These are phyloP conservation scores for Vitis cinerea DNA, from an alignment of 164 flowering plant genomes.

Conservation along the genomic window DNA sequence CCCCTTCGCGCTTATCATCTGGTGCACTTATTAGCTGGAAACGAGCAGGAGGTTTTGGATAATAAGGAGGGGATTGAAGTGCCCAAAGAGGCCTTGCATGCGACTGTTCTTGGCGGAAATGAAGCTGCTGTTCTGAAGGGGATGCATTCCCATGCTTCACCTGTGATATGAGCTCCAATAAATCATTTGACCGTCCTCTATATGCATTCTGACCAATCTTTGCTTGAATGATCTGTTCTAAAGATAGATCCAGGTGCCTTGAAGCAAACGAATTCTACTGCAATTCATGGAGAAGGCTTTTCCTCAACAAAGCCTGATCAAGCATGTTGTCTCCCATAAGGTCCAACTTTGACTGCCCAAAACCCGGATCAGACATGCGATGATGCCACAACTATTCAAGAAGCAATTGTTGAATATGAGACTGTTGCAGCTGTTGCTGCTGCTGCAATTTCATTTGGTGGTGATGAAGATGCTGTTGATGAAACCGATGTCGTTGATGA, in stretches of 20 bases:
- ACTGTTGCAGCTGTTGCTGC: constrained; percentile 3
- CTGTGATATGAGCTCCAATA: background rate
- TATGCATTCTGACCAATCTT: background rate
- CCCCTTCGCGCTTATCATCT: too few species aligned
- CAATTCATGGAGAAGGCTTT: background rate
- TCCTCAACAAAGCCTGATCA: constrained; percentile 4
- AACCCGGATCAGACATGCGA: constrained; percentile 5
- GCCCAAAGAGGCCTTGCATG: background rate
- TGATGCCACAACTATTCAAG: constrained; percentile 6
- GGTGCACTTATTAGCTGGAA: too few species aligned
- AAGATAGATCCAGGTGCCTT: constrained; percentile 7
- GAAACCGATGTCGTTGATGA: background rate
- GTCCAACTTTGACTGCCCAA: background rate
- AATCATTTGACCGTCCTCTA: constrained; percentile 1
- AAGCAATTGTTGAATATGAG: background rate
- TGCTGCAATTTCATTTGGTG: constrained; percentile 1
- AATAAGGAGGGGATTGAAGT: too few species aligned
- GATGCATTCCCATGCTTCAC: background rate
- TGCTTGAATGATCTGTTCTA: constrained; percentile 6
- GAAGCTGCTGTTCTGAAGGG: constrained; percentile 3
- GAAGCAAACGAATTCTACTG: constrained; percentile 1
- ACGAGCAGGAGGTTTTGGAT: too few species aligned
- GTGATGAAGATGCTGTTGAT: constrained; percentile 3
- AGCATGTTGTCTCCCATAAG: constrained; percentile 2
- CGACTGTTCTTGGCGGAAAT: constrained; percentile 6